Evolutionary conservation across 352 stramenopile species (phyloP).

Genomic region (Aphanomyces invadans): DNA sequence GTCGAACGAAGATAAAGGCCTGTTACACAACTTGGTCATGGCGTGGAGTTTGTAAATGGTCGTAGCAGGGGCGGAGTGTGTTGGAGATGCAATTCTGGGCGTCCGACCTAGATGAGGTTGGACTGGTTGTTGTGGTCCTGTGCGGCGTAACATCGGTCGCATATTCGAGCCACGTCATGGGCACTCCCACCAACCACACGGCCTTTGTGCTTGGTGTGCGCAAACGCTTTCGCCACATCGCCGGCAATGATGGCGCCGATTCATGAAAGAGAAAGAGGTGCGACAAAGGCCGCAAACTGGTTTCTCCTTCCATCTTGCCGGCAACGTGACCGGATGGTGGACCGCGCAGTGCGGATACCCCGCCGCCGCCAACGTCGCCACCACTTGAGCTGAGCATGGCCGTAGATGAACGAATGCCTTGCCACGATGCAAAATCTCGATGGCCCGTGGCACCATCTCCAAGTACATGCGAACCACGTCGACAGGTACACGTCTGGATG

Average conservation of each 20-base stretch:
- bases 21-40: no score
- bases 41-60: no score
- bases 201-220: constrained; percentile 1
- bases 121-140: not conserved
- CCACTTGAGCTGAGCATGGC: not conserved
- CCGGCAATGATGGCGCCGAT: constrained; percentile 19
- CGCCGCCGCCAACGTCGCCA: not conserved
- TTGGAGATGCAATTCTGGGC: no score
- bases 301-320: constrained; percentile 13
- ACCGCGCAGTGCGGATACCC: constrained; percentile 2
- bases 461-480: not conserved
- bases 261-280: not conserved
- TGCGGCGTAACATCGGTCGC: constrained; percentile 9
- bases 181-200: not conserved
- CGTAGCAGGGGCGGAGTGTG: no score
- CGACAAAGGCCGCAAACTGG: not conserved
- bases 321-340: not conserved
- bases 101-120: not conserved
- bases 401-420: not conserved
- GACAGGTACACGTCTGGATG: not conserved
- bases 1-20: not conserved
- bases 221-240: constrained; percentile 13
- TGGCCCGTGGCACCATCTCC: not conserved
- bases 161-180: not conserved
- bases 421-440: not conserved